Base-by-base conservation (phyloP, 305 asterid genomes). In the Fraxinus baroniana region DNA sequence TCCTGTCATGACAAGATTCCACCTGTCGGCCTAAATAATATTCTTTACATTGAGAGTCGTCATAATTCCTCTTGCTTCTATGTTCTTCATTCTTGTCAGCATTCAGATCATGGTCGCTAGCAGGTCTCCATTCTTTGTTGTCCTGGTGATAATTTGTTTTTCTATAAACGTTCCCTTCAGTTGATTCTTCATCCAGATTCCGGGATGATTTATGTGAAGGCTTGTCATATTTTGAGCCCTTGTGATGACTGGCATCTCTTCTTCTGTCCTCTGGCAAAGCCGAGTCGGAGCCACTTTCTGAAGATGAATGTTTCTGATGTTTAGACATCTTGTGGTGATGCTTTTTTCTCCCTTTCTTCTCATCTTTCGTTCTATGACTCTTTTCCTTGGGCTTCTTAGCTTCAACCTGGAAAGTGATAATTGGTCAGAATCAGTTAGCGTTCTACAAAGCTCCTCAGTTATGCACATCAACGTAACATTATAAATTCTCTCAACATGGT, bases 381-480 rank as follows among this genome's bases (percentile, higher is more conserved):
- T 85, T 92, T 74, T 78, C 89, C 85, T 85, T 88, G 80, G 81
- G 86, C 85, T 90, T 92, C 82, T 85, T 87, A 18, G 85, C 83
- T 89, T 92, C 93, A 75, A 93, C 94, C 98, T 94, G 87, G 46
- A 88, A 80, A 78, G 68, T 17, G 49, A 83, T 41, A 81, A 68
- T 64, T 76, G 62, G 46, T 62, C 44, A 79, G 13, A 77, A 37
- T 84, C 57, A 80, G 87, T 78, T 41, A 36, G 7, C 18, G 32
- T 55, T 60, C 60, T 49, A 77, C 57, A 30, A 72, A 62, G 36
- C 49, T 35, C 44, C 52, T 49, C 49, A 74, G 81, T 81, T 55
- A 7, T 44, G 78, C 36, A 75, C 0, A 13, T 41, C 2, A 22
- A 20, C n/a, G 78, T 37, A 5, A 46, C 22, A 52, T 79, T 64